Percentiles rank a stretch among this genome's conserved stretches.
phyloP scores from a whole-genome alignment of 208 protist species.

The Acanthamoeba royreba region DNA sequence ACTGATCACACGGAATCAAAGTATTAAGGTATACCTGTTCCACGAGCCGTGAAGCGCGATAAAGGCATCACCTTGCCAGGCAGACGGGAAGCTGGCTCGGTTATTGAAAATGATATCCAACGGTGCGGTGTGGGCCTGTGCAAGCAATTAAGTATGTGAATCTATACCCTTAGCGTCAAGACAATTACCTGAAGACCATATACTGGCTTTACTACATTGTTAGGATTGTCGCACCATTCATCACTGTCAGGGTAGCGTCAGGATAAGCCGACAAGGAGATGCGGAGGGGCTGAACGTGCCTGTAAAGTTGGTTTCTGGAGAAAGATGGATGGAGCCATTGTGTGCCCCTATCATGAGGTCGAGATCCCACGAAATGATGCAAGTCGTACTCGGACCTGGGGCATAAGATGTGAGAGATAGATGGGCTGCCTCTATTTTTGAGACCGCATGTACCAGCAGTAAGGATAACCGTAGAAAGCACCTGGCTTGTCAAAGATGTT shows the following conservation, averaged over 20 bases:
- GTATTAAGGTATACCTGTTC: neutral
- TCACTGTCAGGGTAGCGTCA: neutral
- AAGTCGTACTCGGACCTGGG: neutral
- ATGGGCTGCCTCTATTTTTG: neutral
- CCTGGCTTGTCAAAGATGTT: neutral
- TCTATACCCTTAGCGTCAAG: too few relatives aligned
- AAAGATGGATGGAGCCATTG: neutral
- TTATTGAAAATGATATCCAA: constrained; percentile 14
- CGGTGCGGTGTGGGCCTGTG: neutral
- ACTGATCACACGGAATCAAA: neutral
- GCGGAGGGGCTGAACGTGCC: neutral
- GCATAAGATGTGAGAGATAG: neutral
- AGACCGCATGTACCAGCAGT: neutral
- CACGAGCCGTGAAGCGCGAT: neutral
- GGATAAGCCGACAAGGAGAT: neutral
- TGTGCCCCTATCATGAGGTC: neutral
- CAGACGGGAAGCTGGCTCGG: neutral
- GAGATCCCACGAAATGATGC: too few relatives aligned
- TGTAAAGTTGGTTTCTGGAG: neutral
- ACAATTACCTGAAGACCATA: neutral
- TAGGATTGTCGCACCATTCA: neutral
- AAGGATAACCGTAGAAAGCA: constrained; percentile 24
- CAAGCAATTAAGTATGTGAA: neutral
- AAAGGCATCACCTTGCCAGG: neutral
- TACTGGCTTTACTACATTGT: neutral